Conservation (phyloP, 305 asterid species). For the Fraxinus angustifolia region DNA sequence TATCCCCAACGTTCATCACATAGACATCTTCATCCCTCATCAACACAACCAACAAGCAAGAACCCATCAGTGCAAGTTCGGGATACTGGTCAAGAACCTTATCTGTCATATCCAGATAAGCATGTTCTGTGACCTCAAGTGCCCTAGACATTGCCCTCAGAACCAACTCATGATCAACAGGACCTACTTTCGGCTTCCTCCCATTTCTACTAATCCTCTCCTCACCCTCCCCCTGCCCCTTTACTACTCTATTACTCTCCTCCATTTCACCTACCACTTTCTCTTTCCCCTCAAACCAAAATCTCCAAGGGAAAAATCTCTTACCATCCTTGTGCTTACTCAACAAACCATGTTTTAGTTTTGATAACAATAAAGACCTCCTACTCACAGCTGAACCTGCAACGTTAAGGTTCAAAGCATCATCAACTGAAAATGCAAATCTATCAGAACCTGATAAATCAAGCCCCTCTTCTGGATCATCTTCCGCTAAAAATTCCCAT, state of each 20-base stretch:
- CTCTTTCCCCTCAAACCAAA: constrained; percentile 70
- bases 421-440: constrained; percentile 92
- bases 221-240: constrained; percentile 26
- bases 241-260: constrained; percentile 34
- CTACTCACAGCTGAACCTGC: constrained; percentile 79
- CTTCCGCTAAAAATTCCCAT: constrained; percentile 91
- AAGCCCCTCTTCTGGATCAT: constrained; percentile 77
- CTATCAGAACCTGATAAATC: constrained; percentile 97
- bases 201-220: constrained; percentile 41
- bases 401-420: constrained; percentile 74
- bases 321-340: constrained; percentile 67
- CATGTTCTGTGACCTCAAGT: constrained; percentile 74
- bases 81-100: constrained; percentile 92
- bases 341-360: constrained; percentile 77
- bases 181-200: constrained; percentile 64
- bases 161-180: constrained; percentile 76
- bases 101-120: constrained; percentile 85
- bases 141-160: constrained; percentile 93
- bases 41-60: constrained; percentile 84
- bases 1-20: constrained; percentile 96
- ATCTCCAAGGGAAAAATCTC: constrained; percentile 80
- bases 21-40: constrained; percentile 97
- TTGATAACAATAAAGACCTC: constrained; percentile 74
- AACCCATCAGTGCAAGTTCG: constrained; percentile 97
- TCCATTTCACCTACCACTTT: constrained; percentile 44